phyloP scores from a whole-genome alignment of 768 basidiomycete species.

The Suillus americanus region DNA sequence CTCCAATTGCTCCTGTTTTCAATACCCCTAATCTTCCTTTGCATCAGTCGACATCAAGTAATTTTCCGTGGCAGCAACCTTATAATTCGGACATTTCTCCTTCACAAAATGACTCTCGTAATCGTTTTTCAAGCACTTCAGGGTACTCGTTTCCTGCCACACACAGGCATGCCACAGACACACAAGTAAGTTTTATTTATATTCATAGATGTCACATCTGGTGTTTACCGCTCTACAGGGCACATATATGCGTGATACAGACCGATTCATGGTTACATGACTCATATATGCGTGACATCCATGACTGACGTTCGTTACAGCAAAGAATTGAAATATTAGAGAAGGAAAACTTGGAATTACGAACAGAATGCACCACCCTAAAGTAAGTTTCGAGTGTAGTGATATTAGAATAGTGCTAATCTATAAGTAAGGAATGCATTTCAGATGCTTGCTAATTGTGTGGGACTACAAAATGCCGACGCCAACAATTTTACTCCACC shows the following conservation, averaged over 20 bases:
- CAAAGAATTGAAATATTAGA: background rate
- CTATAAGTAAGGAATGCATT: too few relatives aligned
- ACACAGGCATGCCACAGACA: background rate
- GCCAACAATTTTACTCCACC: too few relatives aligned
- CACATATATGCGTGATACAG: background rate
- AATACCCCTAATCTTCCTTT: too few relatives aligned
- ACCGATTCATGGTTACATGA: background rate
- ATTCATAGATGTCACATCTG: background rate
- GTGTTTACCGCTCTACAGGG: background rate
- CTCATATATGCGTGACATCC: background rate
- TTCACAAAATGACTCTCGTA: too few relatives aligned
- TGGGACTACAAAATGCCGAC: too few relatives aligned
- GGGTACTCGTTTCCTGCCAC: background rate
- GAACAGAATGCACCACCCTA: background rate
- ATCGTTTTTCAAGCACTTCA: too few relatives aligned
- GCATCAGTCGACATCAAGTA: too few relatives aligned
- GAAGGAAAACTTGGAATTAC: background rate
- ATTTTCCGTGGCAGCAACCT: too few relatives aligned
- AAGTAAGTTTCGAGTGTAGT: background rate
- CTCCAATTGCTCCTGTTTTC: too few relatives aligned
- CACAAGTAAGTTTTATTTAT: background rate
- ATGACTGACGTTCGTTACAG: background rate
- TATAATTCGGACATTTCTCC: too few relatives aligned
- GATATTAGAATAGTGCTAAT: too few relatives aligned
- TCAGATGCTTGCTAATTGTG: too few relatives aligned